Base-by-base conservation (phyloP, 2,329 filamentous ascomycete species). In the Periconia macrospinosa region DNA sequence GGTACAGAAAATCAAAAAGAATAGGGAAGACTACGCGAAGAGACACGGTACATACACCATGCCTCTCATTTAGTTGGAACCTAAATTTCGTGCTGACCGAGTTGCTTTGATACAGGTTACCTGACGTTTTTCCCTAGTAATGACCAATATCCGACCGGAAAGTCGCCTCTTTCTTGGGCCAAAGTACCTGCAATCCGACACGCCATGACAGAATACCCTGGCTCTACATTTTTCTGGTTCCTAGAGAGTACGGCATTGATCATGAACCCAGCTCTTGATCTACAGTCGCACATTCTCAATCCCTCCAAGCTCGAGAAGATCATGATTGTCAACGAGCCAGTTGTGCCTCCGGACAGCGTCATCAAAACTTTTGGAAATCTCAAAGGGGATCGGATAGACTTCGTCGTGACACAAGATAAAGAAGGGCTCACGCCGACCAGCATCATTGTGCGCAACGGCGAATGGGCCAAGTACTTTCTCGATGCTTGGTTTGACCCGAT, bases 401-500 rank as follows among this genome's bases (percentile, higher is more conserved):
- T 97, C 14, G 83, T 97, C 40, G 73, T 97, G 37, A 89, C 90
- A 7, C 92, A 97, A 75, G 94, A 99, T 69, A 84, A 83, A 45
- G 87, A 90, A 35, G 92, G 93, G 6, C 71, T 99, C 49, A 85
- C 86, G 23, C 83, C 86, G 15, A 86, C 85, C 11, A 96, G 91
- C 74, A 88, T 96, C 57, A 78, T 97, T 14, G 71, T 99, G 13
- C 83, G 86, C 57, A 90, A 89, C 56, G 91, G 92, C 19, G 91
- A 94, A 51, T 99, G 93, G 91, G 89, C 90, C 43, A 89, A 89
- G 68, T 99, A 90, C 78, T 91, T 99, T 69, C 76, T 97, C 17
- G 94, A 99, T 71, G 89, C 90, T 1, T 99, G 94, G 94, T 96
- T 94, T 69, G 92, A 97, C 71, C 94, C 94, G 45, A 79, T 97